Evolutionary conservation across 257 asterid genomes (phyloP).

Genomic region (Rhazya stricta): DNA sequence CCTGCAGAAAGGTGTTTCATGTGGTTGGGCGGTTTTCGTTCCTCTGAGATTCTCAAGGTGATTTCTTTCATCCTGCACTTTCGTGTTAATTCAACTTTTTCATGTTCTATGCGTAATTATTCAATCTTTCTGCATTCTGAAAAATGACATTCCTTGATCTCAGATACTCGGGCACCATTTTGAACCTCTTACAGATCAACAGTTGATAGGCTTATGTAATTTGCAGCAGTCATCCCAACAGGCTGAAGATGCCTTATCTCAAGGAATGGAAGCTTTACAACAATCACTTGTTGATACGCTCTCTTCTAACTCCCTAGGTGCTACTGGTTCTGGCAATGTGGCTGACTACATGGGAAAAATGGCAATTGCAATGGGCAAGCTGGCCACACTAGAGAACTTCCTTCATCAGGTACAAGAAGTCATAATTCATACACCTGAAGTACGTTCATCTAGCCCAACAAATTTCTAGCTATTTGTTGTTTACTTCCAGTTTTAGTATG

Average conservation of each 20-base stretch:
- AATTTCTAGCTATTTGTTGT: neutral
- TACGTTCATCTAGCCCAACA: neutral
- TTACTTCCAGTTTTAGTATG: neutral
- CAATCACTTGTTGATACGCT: slow-evolving; percentile 72
- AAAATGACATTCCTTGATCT: slow-evolving; percentile 12
- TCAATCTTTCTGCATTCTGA: neutral
- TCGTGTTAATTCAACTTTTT: neutral
- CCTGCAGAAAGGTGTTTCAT: slow-evolving; percentile 92
- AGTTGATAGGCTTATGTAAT: slow-evolving; percentile 64
- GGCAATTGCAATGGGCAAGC: slow-evolving; percentile 81
- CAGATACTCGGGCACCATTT: slow-evolving; percentile 79
- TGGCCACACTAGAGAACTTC: slow-evolving; percentile 63
- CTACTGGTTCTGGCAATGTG: slow-evolving; percentile 48
- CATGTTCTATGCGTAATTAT: neutral
- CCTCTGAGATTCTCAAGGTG: slow-evolving; percentile 89
- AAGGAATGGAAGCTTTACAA: slow-evolving; percentile 95
- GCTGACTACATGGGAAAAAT: slow-evolving; percentile 83
- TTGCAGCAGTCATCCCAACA: slow-evolving; percentile 85
- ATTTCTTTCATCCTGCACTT: neutral
- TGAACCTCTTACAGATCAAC: slow-evolving; percentile 78
- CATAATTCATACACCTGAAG: neutral
- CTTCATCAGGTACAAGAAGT: slow-evolving; percentile 49
- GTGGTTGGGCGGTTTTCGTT: slow-evolving; percentile 98
- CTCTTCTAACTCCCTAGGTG: slow-evolving; percentile 47
- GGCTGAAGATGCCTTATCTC: slow-evolving; percentile 94